A percentile compares a stretch with the other conserved stretches of the same genome.
These are phyloP conservation scores for Scheffersomyces amazonensis DNA, from an alignment of 805 yeast species.

Conservation along the genomic window DNA sequence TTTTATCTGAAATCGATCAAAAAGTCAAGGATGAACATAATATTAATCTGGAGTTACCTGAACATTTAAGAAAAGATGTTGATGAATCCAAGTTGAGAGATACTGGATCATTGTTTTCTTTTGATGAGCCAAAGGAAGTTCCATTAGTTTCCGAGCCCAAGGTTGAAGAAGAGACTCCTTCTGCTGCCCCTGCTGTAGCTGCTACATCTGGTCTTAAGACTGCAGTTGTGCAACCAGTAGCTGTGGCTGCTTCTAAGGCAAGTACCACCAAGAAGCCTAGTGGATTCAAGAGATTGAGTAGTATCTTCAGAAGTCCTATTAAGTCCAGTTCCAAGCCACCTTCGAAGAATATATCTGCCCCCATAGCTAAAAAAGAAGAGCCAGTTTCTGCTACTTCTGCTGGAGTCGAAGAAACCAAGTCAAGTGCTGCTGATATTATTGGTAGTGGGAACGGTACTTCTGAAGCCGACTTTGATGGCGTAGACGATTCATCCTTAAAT, in stretches of 20 bases:
- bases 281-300: constrained; percentile 17
- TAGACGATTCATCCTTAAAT: background rate
- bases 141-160: constrained; percentile 9
- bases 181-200: constrained; percentile 2
- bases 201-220: constrained; percentile 1
- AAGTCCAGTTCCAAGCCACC: constrained; percentile 1
- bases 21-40: constrained; percentile 45
- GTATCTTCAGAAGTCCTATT: constrained; percentile 5
- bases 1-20: constrained; percentile 25
- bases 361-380: background rate
- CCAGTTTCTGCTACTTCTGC: background rate
- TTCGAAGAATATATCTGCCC: constrained; percentile 2
- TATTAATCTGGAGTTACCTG: constrained; percentile 50
- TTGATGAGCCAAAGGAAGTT: constrained; percentile 20
- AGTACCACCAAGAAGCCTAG: constrained; percentile 8
- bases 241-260: constrained; percentile 7
- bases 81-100: constrained; percentile 36
- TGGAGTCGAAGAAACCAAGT: constrained; percentile 1
- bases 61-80: constrained; percentile 42
- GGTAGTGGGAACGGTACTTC: constrained; percentile 1
- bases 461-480: background rate
- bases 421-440: background rate
- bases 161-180: constrained; percentile 4
- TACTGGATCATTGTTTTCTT: constrained; percentile 37
- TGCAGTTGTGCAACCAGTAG: too few species aligned